A percentile compares a stretch with the other conserved stretches of the same genome.
These are phyloP conservation scores for Calonectria hawksworthii DNA, from an alignment of 2,329 filamentous ascomycete genomes.

Conservation along the genomic window DNA sequence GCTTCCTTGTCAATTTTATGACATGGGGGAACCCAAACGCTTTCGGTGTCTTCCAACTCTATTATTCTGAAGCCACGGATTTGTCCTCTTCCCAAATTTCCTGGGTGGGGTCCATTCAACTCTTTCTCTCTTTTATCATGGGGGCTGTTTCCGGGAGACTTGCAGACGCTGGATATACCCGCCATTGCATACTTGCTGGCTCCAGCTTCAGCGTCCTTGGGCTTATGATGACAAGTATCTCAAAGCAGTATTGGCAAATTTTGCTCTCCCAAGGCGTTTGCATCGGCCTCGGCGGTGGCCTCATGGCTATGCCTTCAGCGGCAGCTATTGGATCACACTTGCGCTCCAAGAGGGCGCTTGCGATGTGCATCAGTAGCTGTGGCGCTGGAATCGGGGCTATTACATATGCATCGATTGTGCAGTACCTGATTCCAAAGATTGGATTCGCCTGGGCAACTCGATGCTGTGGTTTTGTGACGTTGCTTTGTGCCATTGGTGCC, in stretches of 20 bases:
- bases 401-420: background rate
- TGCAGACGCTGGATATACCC: conserved; percentile 9
- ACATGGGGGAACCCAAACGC: conserved; percentile 9
- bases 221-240: background rate
- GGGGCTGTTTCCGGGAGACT: background rate
- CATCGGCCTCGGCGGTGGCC: background rate
- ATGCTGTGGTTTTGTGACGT: background rate
- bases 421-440: background rate
- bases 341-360: background rate
- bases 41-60: conserved; percentile 6
- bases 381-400: background rate
- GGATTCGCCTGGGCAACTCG: conserved; percentile 7
- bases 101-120: conserved; percentile 10
- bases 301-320: conserved; percentile 9
- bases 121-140: background rate
- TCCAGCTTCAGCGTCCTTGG: background rate
- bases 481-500: background rate
- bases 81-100: conserved; percentile 13
- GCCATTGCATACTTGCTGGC: background rate
- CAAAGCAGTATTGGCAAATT: conserved; percentile 8
- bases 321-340: conserved; percentile 3
- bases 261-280: conserved; percentile 11
- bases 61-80: background rate
- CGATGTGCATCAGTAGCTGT: conserved; percentile 11
- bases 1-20: conserved; percentile 1